phyloP scores from a whole-genome alignment of 371 early-diverging fungal genomes.

The Sporodiniella umbellata region DNA sequence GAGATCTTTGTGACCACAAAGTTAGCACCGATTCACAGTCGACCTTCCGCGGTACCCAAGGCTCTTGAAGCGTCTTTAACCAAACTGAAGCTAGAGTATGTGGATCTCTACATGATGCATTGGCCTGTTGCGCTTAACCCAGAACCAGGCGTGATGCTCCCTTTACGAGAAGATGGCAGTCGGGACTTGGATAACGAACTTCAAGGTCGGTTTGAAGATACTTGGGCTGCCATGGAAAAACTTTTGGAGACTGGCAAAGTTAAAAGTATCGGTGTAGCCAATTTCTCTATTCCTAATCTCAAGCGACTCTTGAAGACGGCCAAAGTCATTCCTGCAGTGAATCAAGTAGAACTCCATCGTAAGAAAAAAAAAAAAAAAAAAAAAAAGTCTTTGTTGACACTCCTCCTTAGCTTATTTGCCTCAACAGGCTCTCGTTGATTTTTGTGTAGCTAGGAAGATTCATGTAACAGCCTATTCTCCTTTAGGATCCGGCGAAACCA shows the following conservation, averaged over 20 bases:
- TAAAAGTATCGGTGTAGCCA: constrained; percentile 66
- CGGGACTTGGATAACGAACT: constrained; percentile 32
- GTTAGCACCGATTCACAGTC: constrained; percentile 63
- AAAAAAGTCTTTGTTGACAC: neutral
- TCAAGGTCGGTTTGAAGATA: constrained; percentile 21
- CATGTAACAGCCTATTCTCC: constrained; percentile 72
- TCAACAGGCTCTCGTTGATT: constrained; percentile 58
- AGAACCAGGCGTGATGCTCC: constrained; percentile 23
- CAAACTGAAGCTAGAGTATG: constrained; percentile 56
- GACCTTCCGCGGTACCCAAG: constrained; percentile 43
- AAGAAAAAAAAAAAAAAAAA: constrained; percentile 36
- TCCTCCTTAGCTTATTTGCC: constrained; percentile 62
- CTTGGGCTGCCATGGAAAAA: constrained; percentile 63
- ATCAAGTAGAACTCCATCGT: constrained; percentile 64
- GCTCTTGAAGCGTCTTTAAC: constrained; percentile 49
- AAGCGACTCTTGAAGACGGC: constrained; percentile 49
- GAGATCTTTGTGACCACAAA: constrained; percentile 91
- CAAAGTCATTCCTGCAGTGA: constrained; percentile 62
- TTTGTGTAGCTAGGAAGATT: constrained; percentile 53
- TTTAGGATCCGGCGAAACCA: constrained; percentile 54
- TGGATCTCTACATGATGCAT: constrained; percentile 69
- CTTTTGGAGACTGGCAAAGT: constrained; percentile 63
- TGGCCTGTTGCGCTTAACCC: constrained; percentile 47
- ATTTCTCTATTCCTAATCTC: constrained; percentile 53
- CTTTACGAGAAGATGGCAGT: constrained; percentile 32